Conservation (phyloP, 495 filamentous ascomycete genomes). For the Articulospora tetracladia region DNA sequence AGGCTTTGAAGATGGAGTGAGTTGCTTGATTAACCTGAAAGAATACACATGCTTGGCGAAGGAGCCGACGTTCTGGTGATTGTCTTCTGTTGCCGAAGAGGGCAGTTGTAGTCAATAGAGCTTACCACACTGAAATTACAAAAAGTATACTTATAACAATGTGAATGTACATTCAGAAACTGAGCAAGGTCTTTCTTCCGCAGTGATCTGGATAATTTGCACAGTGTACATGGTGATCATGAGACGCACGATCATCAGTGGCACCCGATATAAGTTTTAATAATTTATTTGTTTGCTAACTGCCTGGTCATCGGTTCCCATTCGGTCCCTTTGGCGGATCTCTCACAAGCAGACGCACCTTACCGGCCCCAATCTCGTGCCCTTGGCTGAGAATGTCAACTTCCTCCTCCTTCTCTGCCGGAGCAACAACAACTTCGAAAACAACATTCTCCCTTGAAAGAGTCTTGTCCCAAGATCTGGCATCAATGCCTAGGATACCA, state of each 20-base stretch:
- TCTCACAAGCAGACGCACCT: slow-evolving; percentile 54
- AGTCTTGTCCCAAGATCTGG: slow-evolving; percentile 79
- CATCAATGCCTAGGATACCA: slow-evolving; percentile 92
- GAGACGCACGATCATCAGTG: background rate
- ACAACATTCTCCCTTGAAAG: slow-evolving; percentile 41
- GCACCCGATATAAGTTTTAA: slow-evolving; percentile 10
- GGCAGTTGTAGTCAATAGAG: background rate
- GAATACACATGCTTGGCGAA: too few species aligned
- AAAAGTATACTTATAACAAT: background rate
- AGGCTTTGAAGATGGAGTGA: slow-evolving; percentile 44
- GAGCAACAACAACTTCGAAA: slow-evolving; percentile 9
- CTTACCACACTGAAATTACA: background rate
- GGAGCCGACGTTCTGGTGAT: too few species aligned
- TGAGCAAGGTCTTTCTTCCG: too few species aligned
- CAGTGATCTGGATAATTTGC: too few species aligned
- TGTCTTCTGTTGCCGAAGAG: background rate
- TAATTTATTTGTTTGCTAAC: slow-evolving; percentile 15
- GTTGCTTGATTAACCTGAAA: background rate
- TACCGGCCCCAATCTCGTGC: slow-evolving; percentile 56
- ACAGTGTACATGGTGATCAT: background rate
- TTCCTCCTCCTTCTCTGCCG: slow-evolving; percentile 35
- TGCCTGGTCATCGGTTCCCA: slow-evolving; percentile 23
- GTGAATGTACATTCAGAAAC: too few species aligned
- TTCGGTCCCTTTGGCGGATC: slow-evolving; percentile 49
- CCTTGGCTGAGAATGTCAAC: slow-evolving; percentile 56